Percentiles rank a stretch among this genome's conserved stretches.
phyloP scores from a whole-genome alignment of 1,284 basidiomycete species.

The Malassezia sympodialis region DNA sequence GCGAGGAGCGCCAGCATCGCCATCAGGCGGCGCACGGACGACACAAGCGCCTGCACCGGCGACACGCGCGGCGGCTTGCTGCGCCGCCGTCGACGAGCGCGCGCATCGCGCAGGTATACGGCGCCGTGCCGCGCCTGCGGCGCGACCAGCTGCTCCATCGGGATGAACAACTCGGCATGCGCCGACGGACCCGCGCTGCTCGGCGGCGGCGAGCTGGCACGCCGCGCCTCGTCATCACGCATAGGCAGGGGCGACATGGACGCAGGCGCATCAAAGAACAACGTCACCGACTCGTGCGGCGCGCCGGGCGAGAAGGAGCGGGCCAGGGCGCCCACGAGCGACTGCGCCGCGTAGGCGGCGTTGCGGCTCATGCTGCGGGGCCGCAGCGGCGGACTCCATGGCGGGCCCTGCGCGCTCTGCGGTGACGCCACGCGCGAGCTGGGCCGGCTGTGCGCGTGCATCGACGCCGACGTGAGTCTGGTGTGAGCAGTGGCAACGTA shows the following conservation, averaged over 20 bases:
- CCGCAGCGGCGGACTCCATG: slow-evolving; percentile 8
- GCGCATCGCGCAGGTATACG: slow-evolving; percentile 5
- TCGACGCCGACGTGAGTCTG: not conserved
- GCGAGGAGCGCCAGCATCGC: slow-evolving; percentile 5
- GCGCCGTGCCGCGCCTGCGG: slow-evolving; percentile 18
- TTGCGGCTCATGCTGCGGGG: slow-evolving; percentile 20
- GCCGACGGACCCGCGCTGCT: not conserved
- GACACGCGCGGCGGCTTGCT: not conserved
- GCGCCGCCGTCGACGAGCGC: not conserved
- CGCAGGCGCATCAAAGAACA: slow-evolving; percentile 11
- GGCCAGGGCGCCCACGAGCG: slow-evolving; percentile 29
- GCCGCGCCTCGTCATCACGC: not conserved
- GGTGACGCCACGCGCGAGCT: not conserved
- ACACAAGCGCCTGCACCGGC: not conserved
- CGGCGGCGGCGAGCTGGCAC: not conserved
- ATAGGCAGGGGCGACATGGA: slow-evolving; percentile 6
- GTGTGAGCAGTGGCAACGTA: not conserved
- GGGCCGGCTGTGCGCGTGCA: not conserved
- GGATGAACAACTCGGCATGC: not conserved
- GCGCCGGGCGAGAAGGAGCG: slow-evolving; percentile 25
- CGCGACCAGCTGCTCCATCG: slow-evolving; percentile 14
- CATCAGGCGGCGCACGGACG: not conserved
- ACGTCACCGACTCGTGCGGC: slow-evolving; percentile 4
- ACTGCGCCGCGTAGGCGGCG: slow-evolving; percentile 32
- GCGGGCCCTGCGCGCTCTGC: not conserved